Evolutionary conservation across 768 basidiomycete genomes (phyloP).

Genomic region (Lactarius quietus): DNA sequence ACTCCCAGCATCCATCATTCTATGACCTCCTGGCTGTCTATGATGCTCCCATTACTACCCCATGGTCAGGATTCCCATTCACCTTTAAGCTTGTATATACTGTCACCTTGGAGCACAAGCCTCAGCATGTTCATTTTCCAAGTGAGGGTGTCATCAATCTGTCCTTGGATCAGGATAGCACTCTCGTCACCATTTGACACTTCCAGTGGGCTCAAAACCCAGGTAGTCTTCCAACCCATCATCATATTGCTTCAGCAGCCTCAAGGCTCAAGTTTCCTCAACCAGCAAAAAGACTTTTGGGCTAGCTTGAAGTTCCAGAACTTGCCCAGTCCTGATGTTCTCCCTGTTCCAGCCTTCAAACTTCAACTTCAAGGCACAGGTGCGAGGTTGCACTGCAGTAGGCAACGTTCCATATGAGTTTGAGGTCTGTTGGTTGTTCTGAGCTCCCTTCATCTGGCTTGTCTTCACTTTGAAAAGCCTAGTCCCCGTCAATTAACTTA

Average conservation of each 20-base stretch:
- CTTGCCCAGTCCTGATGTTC: slow-evolving; percentile 78
- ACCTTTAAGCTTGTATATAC: slow-evolving; percentile 36
- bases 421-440: slow-evolving; percentile 38
- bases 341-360: slow-evolving; percentile 68
- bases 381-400: slow-evolving; percentile 23
- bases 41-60: slow-evolving; percentile 45
- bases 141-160: slow-evolving; percentile 75
- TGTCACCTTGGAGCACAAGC: slow-evolving; percentile 37
- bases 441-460: slow-evolving; percentile 37
- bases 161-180: slow-evolving; percentile 63
- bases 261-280: no score
- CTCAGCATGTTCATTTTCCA: slow-evolving; percentile 52
- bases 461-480: slow-evolving; percentile 32
- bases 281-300: slow-evolving; percentile 44
- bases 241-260: slow-evolving; percentile 20
- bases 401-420: slow-evolving; percentile 23
- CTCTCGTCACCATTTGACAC: slow-evolving; percentile 41
- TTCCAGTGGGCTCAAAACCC: slow-evolving; percentile 38
- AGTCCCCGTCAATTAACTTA: slow-evolving; percentile 34
- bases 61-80: slow-evolving; percentile 41
- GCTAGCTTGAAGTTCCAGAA: slow-evolving; percentile 85
- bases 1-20: no score
- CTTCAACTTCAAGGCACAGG: slow-evolving; percentile 39
- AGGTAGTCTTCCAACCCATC: slow-evolving; percentile 30
- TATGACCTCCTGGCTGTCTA: slow-evolving; percentile 35